Percentiles rank a stretch among this genome's conserved stretches.
Conservation (phyloP, 257 asterid genomes). For the Plantago ovata region DNA sequence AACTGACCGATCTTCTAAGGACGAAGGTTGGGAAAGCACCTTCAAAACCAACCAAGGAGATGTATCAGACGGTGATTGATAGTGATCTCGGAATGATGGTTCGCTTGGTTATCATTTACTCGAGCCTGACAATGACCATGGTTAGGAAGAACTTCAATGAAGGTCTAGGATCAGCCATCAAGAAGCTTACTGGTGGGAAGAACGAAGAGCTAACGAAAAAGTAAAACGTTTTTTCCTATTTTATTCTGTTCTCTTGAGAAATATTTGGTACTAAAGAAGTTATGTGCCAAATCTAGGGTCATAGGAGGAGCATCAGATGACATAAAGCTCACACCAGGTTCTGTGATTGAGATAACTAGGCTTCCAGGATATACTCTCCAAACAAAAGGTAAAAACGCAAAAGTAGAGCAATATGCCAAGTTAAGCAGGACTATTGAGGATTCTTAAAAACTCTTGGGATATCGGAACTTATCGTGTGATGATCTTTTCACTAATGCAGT, state of each 20-base stretch:
- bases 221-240: slow-evolving; percentile 22
- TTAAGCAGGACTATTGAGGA: too few relatives aligned
- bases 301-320: slow-evolving; percentile 73
- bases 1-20: slow-evolving; percentile 40
- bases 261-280: slow-evolving; percentile 19
- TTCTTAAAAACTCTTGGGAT: too few relatives aligned
- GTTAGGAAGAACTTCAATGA: slow-evolving; percentile 63
- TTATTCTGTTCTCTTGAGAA: not conserved
- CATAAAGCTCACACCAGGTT: slow-evolving; percentile 60
- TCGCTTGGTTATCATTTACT: slow-evolving; percentile 58
- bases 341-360: slow-evolving; percentile 71
- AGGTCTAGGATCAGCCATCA: slow-evolving; percentile 66
- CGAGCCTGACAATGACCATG: slow-evolving; percentile 70
- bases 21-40: slow-evolving; percentile 53
- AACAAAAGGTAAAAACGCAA: slow-evolving; percentile 56
- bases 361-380: slow-evolving; percentile 72
- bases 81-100: slow-evolving; percentile 55
- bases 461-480: too few relatives aligned
- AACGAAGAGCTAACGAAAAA: slow-evolving; percentile 58
- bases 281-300: slow-evolving; percentile 39
- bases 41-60: slow-evolving; percentile 60
- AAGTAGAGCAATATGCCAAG: too few relatives aligned
- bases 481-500: slow-evolving; percentile 38
- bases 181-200: slow-evolving; percentile 72
- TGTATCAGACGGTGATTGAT: slow-evolving; percentile 60